Evolutionary conservation across 148 eudicot genomes (phyloP).

Genomic region (Vaccinium macrocarpon): DNA sequence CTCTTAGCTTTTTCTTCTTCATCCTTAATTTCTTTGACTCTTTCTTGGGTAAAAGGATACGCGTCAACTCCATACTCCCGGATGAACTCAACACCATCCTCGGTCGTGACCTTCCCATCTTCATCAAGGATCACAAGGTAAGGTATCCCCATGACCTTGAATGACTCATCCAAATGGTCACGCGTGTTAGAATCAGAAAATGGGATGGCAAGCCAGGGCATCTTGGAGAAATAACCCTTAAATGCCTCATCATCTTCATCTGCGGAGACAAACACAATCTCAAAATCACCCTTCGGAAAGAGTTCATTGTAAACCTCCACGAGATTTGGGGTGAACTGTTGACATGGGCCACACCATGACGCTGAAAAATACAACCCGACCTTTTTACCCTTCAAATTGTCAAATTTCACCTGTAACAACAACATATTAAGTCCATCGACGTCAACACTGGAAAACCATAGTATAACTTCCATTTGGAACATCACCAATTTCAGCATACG

Average conservation of each 20-base stretch:
- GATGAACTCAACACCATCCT: slow-evolving; percentile 19
- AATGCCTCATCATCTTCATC: slow-evolving; percentile 23
- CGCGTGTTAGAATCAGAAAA: slow-evolving; percentile 22
- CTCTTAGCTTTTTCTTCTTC: slow-evolving; percentile 39
- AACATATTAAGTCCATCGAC: not conserved
- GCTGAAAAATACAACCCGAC: slow-evolving; percentile 25
- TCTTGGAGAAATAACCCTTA: slow-evolving; percentile 21
- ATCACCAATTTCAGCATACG: not conserved
- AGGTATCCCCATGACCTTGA: slow-evolving; percentile 25
- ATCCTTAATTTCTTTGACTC: slow-evolving; percentile 31
- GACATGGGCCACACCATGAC: slow-evolving; percentile 30
- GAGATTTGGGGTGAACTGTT: slow-evolving; percentile 23
- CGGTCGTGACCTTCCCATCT: slow-evolving; percentile 16
- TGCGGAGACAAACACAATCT: slow-evolving; percentile 18
- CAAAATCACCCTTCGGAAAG: slow-evolving; percentile 20
- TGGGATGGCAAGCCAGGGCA: slow-evolving; percentile 31
- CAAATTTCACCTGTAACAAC: slow-evolving; percentile 18
- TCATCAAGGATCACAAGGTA: slow-evolving; percentile 23
- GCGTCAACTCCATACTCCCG: slow-evolving; percentile 21
- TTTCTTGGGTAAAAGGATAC: slow-evolving; percentile 20
- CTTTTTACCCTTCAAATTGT: slow-evolving; percentile 21
- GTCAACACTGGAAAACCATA: not conserved
- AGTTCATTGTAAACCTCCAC: slow-evolving; percentile 21
- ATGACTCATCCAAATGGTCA: slow-evolving; percentile 12
- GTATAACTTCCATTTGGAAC: not conserved